These are phyloP conservation scores for Fonsecaea pedrosoi DNA, from an alignment of 2,329 filamentous ascomycete species.

Conservation along the genomic window DNA sequence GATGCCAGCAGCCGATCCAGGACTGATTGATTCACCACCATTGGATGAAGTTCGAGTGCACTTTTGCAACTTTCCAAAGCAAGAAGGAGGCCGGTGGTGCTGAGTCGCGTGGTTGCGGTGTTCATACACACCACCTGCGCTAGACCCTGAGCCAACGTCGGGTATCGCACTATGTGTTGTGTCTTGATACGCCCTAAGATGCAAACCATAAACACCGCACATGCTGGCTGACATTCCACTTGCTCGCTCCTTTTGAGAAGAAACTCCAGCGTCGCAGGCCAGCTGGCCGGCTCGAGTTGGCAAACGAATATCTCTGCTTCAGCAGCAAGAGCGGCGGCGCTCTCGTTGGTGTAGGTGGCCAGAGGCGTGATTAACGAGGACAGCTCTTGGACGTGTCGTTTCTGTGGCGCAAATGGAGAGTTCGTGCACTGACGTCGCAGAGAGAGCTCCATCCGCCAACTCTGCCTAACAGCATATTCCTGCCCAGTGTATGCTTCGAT, in stretches of 20 bases:
- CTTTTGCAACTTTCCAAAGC: constrained; percentile 49
- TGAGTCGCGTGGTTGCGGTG: background rate
- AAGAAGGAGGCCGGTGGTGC: constrained; percentile 37
- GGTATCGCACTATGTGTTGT: constrained; percentile 19
- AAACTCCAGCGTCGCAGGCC: constrained; percentile 4
- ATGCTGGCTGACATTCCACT: constrained; percentile 4
- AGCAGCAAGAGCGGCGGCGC: constrained; percentile 16
- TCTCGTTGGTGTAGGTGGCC: constrained; percentile 9
- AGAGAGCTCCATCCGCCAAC: constrained; percentile 5
- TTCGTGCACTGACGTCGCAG: constrained; percentile 14
- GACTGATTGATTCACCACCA: constrained; percentile 53
- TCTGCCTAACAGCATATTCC: background rate
- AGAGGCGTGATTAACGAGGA: background rate
- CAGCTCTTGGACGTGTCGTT: constrained; percentile 19
- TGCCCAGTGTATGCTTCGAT: background rate
- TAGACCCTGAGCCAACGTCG: constrained; percentile 20
- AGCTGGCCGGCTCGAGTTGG: constrained; percentile 10
- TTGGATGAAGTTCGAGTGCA: constrained; percentile 50
- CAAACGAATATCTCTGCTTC: constrained; percentile 20
- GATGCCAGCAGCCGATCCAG: constrained; percentile 52
- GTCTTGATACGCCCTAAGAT: constrained; percentile 17
- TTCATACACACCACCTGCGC: constrained; percentile 49
- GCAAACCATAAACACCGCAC: constrained; percentile 16
- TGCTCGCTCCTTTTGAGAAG: constrained; percentile 13
- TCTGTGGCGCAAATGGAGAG: background rate